Base-by-base conservation (phyloP, 2,329 filamentous ascomycete species). In the Cercospora beticola region DNA sequence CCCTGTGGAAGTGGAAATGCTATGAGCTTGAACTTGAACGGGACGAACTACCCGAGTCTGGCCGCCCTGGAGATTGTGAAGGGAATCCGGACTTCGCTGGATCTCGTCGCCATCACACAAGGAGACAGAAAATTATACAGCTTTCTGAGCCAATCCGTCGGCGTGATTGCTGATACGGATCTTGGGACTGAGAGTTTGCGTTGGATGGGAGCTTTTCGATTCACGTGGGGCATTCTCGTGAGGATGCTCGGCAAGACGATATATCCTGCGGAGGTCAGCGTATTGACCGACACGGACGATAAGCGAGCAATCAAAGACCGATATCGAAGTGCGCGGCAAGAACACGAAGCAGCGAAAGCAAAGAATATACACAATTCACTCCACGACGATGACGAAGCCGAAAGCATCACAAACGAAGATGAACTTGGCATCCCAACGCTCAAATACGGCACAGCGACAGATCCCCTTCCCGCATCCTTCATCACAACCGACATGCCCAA, bases 1-100 rank as follows among this genome's bases (percentile, higher is more conserved):
- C 95, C 95, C 1, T 97, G 94, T 77, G 95, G 95, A 14, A 95
- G 92, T 61, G 95, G 95, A 5, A 99, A 99, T 79, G 95, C 92
- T 23, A 91, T 98, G 89, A 92, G 92, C 71, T 90, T 91, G 82
- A 98, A 97, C 79, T 82, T 96, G 58, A 93, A 92, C 73, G 95
- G 94, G 5, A 94, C 93, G 0, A 86, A 90, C 71, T 89, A 87
- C 71, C 86, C 91, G 8, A 91, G 89, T 68, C 79, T 92, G 57
- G 93, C 94, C 0, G 92, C 94, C 0, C 82, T 98, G 69, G 90
- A 89, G 26, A 89, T 97, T 58, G 87, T 97, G 76, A 99, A 99
- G 79, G 94, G 93, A 10, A 82, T 94, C 14, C 86, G 89, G n/a
- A 95, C 90, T 10, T 89, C 92, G 0, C 79, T 99, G 64, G 95